Conservation (phyloP, 208 protist genomes). For the Trypanosoma melophagium region DNA sequence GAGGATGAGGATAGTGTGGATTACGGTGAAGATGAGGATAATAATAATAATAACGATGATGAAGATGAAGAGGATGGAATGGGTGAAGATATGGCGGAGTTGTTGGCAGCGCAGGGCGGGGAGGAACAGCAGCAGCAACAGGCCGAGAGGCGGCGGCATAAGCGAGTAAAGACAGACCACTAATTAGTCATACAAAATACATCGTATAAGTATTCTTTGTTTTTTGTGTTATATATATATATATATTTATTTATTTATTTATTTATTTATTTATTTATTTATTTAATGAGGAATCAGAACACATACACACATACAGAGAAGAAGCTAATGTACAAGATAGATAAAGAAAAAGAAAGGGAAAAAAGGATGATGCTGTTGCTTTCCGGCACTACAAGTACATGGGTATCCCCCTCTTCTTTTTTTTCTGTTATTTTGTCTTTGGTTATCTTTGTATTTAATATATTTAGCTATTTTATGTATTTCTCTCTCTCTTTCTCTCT, state of each 20-base stretch:
- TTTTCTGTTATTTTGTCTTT: constrained; percentile 1
- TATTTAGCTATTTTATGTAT: neutral
- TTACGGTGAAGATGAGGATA: constrained; percentile 1
- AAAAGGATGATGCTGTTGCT: neutral
- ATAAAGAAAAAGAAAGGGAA: constrained; percentile 3
- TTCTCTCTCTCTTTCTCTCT: neutral
- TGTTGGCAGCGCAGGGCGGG: constrained; percentile 34
- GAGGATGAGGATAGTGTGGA: constrained; percentile 20
- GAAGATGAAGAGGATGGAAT: constrained; percentile 48
- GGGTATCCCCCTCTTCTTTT: constrained; percentile 14
- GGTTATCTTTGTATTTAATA: too few relatives aligned
- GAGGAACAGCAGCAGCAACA: constrained; percentile 8
- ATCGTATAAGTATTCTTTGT: too few relatives aligned
- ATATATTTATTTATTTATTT: constrained; percentile 22
- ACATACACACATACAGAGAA: neutral
- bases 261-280: neutral
- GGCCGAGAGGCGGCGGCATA: constrained; percentile 22
- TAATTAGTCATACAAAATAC: constrained; percentile 21
- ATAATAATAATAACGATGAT: constrained; percentile 29
- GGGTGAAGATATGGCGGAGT: constrained; percentile 60
- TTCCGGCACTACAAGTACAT: too few relatives aligned
- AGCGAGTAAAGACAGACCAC: constrained; percentile 28
- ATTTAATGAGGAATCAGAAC: neutral
- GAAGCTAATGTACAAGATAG: constrained; percentile 16
- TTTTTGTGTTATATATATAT: constrained; percentile 23